Percentiles rank a stretch among this genome's conserved stretches.
phyloP scores from a whole-genome alignment of 225 moss, liverwort and hornwort species.

The Polytrichum formosum region DNA sequence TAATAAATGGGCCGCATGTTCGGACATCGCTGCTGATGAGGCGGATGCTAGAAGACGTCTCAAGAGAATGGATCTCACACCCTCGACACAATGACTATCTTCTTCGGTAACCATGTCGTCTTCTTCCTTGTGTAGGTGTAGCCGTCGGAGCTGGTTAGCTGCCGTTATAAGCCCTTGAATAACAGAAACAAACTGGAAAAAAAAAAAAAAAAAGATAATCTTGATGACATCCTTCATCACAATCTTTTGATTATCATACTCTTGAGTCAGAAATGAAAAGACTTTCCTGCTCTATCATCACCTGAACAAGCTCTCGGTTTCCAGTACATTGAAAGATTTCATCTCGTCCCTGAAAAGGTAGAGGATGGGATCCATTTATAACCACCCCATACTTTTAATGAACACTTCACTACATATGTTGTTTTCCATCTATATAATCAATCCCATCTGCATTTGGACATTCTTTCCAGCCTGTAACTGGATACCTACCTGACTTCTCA shows the following conservation, averaged over 20 bases:
- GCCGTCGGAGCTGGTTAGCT: slow-evolving; percentile 68
- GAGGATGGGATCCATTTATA: too few relatives aligned
- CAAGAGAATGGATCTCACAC: slow-evolving; percentile 61
- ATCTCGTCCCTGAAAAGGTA: too few relatives aligned
- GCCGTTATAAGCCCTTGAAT: slow-evolving; percentile 74
- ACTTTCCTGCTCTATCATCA: not conserved
- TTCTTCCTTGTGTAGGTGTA: slow-evolving; percentile 35
- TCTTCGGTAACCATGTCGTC: slow-evolving; percentile 29
- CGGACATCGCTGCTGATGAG: slow-evolving; percentile 62
- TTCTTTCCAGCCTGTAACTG: too few relatives aligned
- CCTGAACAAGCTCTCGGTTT: not conserved
- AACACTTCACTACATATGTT: too few relatives aligned
- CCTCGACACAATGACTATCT: slow-evolving; percentile 25
- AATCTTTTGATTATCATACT: not conserved
- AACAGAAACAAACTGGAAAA: slow-evolving; percentile 89
- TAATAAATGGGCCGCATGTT: slow-evolving; percentile 75
- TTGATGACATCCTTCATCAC: not conserved
- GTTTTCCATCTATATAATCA: too few relatives aligned
- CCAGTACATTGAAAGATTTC: too few relatives aligned
- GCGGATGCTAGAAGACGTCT: slow-evolving; percentile 75
- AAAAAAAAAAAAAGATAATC: slow-evolving; percentile 8
- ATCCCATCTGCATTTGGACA: too few relatives aligned
- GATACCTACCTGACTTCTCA: too few relatives aligned
- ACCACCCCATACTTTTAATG: too few relatives aligned
- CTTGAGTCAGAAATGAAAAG: not conserved